phyloP scores from a whole-genome alignment of 2,329 filamentous ascomycete species.

The Blastomyces percursus region DNA sequence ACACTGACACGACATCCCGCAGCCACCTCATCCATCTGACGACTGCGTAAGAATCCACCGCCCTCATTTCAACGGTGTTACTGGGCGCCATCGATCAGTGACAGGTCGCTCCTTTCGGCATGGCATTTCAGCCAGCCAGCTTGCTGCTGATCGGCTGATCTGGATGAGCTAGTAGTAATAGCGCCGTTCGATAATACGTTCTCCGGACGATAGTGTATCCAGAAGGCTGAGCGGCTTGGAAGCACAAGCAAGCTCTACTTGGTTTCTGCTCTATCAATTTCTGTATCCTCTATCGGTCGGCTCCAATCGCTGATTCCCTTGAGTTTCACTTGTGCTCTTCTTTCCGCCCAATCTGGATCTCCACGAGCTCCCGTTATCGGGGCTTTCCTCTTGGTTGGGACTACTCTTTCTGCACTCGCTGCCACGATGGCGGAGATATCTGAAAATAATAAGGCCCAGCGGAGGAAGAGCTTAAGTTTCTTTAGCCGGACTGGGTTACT shows the following conservation, averaged over 20 bases:
- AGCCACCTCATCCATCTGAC: not conserved
- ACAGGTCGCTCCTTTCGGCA: not conserved
- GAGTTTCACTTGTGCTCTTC: not conserved
- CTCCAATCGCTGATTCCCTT: not conserved
- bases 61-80: not conserved
- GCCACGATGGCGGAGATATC: slow-evolving; percentile 16
- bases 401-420: no score
- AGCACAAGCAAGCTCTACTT: not conserved
- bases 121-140: slow-evolving; percentile 3
- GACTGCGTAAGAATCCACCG: not conserved
- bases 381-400: not conserved
- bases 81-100: not conserved
- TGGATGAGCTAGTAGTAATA: not conserved
- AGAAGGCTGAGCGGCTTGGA: not conserved
- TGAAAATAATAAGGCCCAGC: slow-evolving; percentile 14
- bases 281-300: not conserved
- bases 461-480: slow-evolving; percentile 26
- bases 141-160: slow-evolving; percentile 2
- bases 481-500: slow-evolving; percentile 18
- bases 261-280: not conserved
- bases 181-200: not conserved
- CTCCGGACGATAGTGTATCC: not conserved
- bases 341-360: not conserved
- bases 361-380: not conserved
- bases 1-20: not conserved